phyloP scores from a whole-genome alignment of 2,329 filamentous ascomycete species.

The Pleoardoris graminearum region DNA sequence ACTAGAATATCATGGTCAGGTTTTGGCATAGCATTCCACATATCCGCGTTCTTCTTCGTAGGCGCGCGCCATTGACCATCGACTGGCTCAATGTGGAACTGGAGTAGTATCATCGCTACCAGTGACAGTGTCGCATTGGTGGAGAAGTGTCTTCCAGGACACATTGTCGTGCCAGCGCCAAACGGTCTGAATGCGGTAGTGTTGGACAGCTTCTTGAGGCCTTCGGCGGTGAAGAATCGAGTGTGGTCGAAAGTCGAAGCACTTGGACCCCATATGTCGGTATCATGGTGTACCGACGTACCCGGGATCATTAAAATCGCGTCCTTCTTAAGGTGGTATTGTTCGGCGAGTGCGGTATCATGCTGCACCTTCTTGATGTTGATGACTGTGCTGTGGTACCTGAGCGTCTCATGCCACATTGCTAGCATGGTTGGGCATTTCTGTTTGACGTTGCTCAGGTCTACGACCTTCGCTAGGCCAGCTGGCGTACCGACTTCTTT shows the following conservation, averaged over 20 bases:
- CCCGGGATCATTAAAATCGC: slow-evolving; percentile 43
- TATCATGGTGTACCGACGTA: slow-evolving; percentile 36
- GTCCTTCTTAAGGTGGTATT: slow-evolving; percentile 45
- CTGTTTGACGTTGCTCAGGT: slow-evolving; percentile 41
- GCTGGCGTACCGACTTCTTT: not conserved
- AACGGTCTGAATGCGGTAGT: slow-evolving; percentile 41
- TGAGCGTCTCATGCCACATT: slow-evolving; percentile 49
- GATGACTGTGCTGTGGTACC: slow-evolving; percentile 45
- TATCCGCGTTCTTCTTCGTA: slow-evolving; percentile 28
- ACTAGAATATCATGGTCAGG: slow-evolving; percentile 32
- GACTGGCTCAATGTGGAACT: slow-evolving; percentile 36
- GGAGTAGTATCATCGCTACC: slow-evolving; percentile 37
- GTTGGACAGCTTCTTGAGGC: slow-evolving; percentile 20
- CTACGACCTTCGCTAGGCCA: slow-evolving; percentile 20
- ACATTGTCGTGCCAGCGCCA: slow-evolving; percentile 41
- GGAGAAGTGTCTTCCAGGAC: slow-evolving; percentile 46
- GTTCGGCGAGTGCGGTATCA: slow-evolving; percentile 37
- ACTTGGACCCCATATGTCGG: slow-evolving; percentile 38
- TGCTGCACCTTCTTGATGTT: slow-evolving; percentile 44
- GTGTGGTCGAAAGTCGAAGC: slow-evolving; percentile 38
- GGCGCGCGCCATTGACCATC: slow-evolving; percentile 27
- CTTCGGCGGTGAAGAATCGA: slow-evolving; percentile 31
- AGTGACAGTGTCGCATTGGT: slow-evolving; percentile 39
- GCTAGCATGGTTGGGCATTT: slow-evolving; percentile 48
- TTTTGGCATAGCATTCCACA: slow-evolving; percentile 41